Evolutionary conservation across 2,329 filamentous ascomycete genomes (phyloP), one percentile per base, ranked within the genome.

Genomic region (Fusarium subglutinans): DNA sequence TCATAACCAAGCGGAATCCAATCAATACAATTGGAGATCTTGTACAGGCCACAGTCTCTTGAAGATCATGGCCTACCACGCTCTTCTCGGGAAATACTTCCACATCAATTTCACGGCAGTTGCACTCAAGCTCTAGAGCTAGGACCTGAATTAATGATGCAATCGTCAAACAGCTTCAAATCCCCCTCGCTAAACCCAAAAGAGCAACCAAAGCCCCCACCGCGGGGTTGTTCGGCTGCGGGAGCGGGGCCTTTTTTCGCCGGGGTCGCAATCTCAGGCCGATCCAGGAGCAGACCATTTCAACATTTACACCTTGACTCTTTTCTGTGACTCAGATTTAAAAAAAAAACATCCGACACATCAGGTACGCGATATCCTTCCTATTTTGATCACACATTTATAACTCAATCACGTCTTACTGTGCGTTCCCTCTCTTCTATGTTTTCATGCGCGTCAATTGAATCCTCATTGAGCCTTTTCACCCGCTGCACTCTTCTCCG

Each of bases 161-260:
- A 70, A 70, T 70, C 38, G 17, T 57, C 57, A 37, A 53, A 53
- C 33, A 69, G 40, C 51, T 62, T 26, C 63, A n/a, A 35, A 14
- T 48, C 22, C 66, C 54, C 68, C 53, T 70, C 66, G 38, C 60
- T 70, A 70, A 70, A 22, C 68, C 66, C 12, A 44, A 61, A 61
- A 61, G 22, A 50, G 59, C 51, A 43, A 13, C 1, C 15, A 24
- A 20, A 20, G 20, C 18, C 53, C 28, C 67, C 67, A 70, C 67
- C 60, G 67, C 67, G 67, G 67, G 67, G 59, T 55, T 51, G 33
- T 69, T 26, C 15, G 22, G 40, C 35, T 50, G 62, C 75, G 75
- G 75, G 59, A 77, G 74, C 70, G 74, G 74, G 70, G 75, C 68
- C 62, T 73, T 69, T 66, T 70, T 76, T 73, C 60, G 61, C 75